Base-by-base conservation (phyloP, 768 basidiomycete species). In the Amanita subjunquillea region DNA sequence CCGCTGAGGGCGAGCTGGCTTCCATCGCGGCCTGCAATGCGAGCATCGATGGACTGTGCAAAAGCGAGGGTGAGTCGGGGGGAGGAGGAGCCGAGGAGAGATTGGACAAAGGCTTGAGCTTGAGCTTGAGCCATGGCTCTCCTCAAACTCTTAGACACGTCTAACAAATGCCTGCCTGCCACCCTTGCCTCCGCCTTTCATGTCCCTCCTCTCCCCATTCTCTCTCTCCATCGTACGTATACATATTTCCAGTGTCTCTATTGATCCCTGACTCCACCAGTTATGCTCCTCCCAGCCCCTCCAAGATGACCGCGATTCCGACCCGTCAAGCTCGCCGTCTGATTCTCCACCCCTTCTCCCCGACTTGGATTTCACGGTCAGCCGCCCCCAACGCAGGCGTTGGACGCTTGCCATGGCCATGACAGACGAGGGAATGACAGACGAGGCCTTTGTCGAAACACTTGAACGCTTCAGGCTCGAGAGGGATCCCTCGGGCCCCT, bases 1-100 rank as follows among this genome's bases (percentile, higher is more conserved):
- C 95, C 90, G 58, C 91, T 93, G 37, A 99, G 72, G 29, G 77
- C 75, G 34, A 99, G 77, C 69, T 93, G 92, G 51, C 69, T 71
- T 9, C 91, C 84, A 6, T 73, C 71, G 4, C 67, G 67, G 2
- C 88, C 91, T 0, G 91, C 91, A 51, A 98, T 96, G 66, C 91
- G 78, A 25, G 82, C 89, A 67, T 99, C 88, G 50, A 89, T 67
- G 2, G 89, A 91, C 62, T 91, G 88, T 2, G 89, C 90, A 61
- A 89, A 91, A 2, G 89, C 88, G 17, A 91, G 69, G 0, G 89
- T 91, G n/a, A 91, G 80, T 48, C 71, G 71, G 0, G 86, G 85
- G 7, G 79, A 70, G n/a, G 34, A 20, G 36, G 30, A 2, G n/a
- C 29, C 23, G 51, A 53, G 17, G 51, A 53, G 22, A 39, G 51